A percentile compares a stretch with the other conserved stretches of the same genome.
phyloP scores from a whole-genome alignment of 176 grass and related monocot species.

The Zoysia pacifica region DNA sequence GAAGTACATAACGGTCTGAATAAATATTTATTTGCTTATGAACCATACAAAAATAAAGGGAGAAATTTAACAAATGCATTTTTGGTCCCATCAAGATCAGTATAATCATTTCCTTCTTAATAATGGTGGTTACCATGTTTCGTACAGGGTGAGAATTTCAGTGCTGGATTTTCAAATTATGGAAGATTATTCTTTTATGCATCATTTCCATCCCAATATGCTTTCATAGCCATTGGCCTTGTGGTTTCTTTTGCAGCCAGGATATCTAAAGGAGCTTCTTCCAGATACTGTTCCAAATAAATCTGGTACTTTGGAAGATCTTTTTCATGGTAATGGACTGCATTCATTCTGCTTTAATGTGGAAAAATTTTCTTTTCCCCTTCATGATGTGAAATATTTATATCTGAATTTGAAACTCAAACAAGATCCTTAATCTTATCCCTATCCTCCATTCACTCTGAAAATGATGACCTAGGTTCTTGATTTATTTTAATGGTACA shows the following conservation, averaged over 20 bases:
- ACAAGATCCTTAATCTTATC: neutral
- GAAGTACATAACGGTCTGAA: neutral
- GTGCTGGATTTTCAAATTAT: neutral
- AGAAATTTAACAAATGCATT: neutral
- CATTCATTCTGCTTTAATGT: slow-evolving; percentile 3
- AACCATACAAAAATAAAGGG: neutral
- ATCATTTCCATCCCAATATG: neutral
- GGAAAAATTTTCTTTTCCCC: neutral
- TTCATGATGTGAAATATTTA: neutral
- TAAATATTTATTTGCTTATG: neutral
- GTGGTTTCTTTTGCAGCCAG: slow-evolving; percentile 53
- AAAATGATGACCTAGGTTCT: neutral
- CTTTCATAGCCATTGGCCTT: slow-evolving; percentile 14
- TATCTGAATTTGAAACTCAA: neutral
- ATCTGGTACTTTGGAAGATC: slow-evolving; percentile 56
- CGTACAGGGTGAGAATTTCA: neutral
- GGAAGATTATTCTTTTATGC: neutral
- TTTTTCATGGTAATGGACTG: slow-evolving; percentile 60
- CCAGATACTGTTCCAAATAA: slow-evolving; percentile 59
- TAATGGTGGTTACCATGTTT: neutral
- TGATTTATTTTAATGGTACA: neutral
- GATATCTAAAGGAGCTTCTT: slow-evolving; percentile 71
- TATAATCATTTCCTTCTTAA: neutral
- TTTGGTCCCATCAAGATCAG: neutral
- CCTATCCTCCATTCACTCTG: neutral